Conservation (phyloP, 1,284 basidiomycete genomes). For the Kalmanozyma brasiliensis region DNA sequence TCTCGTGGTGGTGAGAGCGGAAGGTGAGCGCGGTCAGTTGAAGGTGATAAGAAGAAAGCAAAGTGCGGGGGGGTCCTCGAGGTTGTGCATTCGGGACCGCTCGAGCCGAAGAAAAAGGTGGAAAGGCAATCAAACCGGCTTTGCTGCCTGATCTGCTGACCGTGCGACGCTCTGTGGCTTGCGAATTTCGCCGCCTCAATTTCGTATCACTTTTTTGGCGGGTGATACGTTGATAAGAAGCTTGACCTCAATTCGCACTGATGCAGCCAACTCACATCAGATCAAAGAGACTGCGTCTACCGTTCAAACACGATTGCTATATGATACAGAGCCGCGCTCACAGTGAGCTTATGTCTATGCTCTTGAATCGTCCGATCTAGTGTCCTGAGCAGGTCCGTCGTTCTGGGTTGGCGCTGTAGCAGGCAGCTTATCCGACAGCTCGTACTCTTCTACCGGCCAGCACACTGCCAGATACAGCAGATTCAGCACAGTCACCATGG, state of each 20-base stretch:
- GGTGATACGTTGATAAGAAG: too few species aligned
- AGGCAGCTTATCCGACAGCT: constrained; percentile 30
- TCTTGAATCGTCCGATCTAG: background rate
- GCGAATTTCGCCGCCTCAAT: too few species aligned
- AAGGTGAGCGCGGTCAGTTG: too few species aligned
- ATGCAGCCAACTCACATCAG: too few species aligned
- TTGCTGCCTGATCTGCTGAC: too few species aligned
- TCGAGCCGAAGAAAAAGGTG: background rate
- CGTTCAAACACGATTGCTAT: too few species aligned
- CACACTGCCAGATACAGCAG: constrained; percentile 64
- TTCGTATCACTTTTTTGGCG: too few species aligned
- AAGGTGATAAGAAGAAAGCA: background rate
- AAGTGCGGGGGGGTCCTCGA: background rate
- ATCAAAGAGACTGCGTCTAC: too few species aligned
- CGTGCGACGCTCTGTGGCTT: too few species aligned
- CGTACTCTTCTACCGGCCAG: constrained; percentile 37
- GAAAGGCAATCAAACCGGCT: constrained; percentile 11
- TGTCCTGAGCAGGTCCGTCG: background rate
- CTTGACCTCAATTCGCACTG: too few species aligned
- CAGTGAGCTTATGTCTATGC: constrained; percentile 5
- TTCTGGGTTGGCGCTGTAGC: constrained; percentile 6
- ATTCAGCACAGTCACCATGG: constrained; percentile 78
- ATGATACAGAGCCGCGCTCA: background rate
- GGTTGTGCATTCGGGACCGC: background rate
- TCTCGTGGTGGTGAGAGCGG: too few species aligned